A percentile compares a stretch with the other conserved stretches of the same genome.
Conservation (phyloP, 495 filamentous ascomycete species). For the Annulohypoxylon moriforme region DNA sequence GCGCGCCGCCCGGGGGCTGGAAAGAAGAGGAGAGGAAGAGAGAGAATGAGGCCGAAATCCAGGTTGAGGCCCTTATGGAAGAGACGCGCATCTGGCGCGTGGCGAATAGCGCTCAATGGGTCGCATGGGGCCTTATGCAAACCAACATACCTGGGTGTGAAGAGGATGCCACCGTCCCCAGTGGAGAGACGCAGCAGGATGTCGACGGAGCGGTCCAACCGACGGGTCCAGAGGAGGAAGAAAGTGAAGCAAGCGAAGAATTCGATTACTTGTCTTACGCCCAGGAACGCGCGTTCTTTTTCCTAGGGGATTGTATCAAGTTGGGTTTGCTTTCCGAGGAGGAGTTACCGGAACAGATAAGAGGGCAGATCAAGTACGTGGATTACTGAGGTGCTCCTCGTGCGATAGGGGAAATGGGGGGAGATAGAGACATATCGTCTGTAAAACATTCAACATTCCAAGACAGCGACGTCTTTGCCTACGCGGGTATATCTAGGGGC, state of each 20-base stretch:
- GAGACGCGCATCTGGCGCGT: slow-evolving; percentile 87
- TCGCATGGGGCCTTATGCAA: slow-evolving; percentile 96
- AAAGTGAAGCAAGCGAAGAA: slow-evolving; percentile 61
- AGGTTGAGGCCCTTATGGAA: slow-evolving; percentile 74
- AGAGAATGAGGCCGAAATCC: slow-evolving; percentile 69
- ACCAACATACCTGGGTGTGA: slow-evolving; percentile 78
- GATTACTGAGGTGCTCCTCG: slow-evolving; percentile 54
- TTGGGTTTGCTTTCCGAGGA: slow-evolving; percentile 76
- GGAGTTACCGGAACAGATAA: slow-evolving; percentile 74
- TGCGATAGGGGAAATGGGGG: background rate
- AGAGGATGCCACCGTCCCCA: slow-evolving; percentile 6
- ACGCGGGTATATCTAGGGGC: background rate
- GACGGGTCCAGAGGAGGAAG: slow-evolving; percentile 55
- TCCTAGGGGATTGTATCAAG: slow-evolving; percentile 87
- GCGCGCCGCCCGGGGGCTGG: slow-evolving; percentile 66
- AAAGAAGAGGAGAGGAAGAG: slow-evolving; percentile 68
- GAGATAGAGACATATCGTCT: background rate
- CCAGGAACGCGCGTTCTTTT: slow-evolving; percentile 89
- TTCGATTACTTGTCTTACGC: slow-evolving; percentile 96
- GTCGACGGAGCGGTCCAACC: slow-evolving; percentile 14
- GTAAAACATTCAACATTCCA: slow-evolving; percentile 4
- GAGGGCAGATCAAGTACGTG: slow-evolving; percentile 69
- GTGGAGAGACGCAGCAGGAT: slow-evolving; percentile 9
- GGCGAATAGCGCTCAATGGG: slow-evolving; percentile 90
- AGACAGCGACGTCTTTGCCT: background rate